These are phyloP conservation scores for Vitellaria paradoxa DNA, from an alignment of 179 eudicot genomes.

Conservation along the genomic window DNA sequence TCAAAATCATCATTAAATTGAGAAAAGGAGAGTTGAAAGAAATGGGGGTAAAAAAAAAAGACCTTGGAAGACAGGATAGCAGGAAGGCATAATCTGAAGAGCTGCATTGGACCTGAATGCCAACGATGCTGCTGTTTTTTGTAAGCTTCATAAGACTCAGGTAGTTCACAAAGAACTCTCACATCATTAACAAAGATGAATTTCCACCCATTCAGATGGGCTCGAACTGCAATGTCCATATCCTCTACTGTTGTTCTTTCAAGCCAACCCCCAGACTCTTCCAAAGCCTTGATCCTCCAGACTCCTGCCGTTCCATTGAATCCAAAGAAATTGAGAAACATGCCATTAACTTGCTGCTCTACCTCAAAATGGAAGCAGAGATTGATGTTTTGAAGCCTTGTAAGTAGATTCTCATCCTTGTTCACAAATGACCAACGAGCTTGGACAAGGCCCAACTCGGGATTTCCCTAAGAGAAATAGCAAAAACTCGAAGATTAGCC, in stretches of 20 bases:
- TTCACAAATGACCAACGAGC: conserved; percentile 71
- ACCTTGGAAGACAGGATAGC: conserved; percentile 60
- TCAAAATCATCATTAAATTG: neutral
- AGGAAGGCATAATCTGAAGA: conserved; percentile 60
- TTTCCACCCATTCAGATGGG: conserved; percentile 73
- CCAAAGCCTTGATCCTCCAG: conserved; percentile 69
- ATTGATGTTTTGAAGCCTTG: conserved; percentile 69
- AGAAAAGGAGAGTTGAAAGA: neutral
- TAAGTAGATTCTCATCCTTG: conserved; percentile 68
- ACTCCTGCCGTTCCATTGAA: conserved; percentile 79
- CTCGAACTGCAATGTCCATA: conserved; percentile 73
- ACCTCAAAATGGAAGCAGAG: conserved; percentile 77
- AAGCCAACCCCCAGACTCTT: conserved; percentile 74
- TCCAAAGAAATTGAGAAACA: conserved; percentile 60
- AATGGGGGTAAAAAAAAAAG: neutral
- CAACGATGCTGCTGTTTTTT: conserved; percentile 76
- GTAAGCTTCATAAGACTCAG: conserved; percentile 65
- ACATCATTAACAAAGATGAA: conserved; percentile 62
- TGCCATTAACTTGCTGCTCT: conserved; percentile 77
- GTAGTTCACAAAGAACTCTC: conserved; percentile 60
- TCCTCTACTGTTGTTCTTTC: conserved; percentile 77
- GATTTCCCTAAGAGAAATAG: conserved; percentile 42
- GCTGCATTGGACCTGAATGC: conserved; percentile 87
- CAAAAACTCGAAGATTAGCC: neutral
- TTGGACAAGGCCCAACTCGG: conserved; percentile 66